Evolutionary conservation across 257 asterid genomes (phyloP), one percentile per base, ranked within the genome.

Genomic region (Fraxinus cuspidata): DNA sequence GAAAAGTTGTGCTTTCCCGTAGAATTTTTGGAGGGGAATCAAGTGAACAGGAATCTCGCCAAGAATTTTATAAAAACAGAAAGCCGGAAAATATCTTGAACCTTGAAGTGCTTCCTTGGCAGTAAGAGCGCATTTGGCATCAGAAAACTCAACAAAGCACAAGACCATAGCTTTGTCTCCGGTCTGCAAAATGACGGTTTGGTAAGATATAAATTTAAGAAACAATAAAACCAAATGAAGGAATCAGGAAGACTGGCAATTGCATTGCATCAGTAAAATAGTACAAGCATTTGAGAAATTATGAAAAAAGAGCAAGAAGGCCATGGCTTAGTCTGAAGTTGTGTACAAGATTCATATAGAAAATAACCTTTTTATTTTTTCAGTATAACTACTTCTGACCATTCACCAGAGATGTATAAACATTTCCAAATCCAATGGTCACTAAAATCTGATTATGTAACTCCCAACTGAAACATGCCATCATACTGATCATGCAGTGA

Each of bases 41-140:
- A 47, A 47, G 56, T 15, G 3, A n/a, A 53, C 27, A 18, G 10
- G 27, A 53, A 10, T n/a, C 64, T 25, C 10, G 7, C 27, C 25
- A 53, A 53, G 25, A 53, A 18, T 53, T 19, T 19, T 53, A 74
- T 42, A 38, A 21, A 65, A 74, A 71, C 25, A 21, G 35, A 47
- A 77, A 74, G 31, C 44, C 28, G 60, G 77, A 3, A 34, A 80
- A 40, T 80, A 49, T 65, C 81, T 37, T 25, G 42, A 74, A 92
- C 96, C 94, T 92, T 90, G 93, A 81, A 92, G 94, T 77, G 97
- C 96, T 80, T 90, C 91, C 92, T 86, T 73, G 68, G 97, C 96
- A 28, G 91, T 86, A 72, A 77, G 81, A 80, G 96, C 96, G 42
- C 97, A 92, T 72, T 88, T 92, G n/a, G 87, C 87, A 82, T 92